Conservation (phyloP, 108 stramenopile species). For the Cyclotella choctawhatcheeana region DNA sequence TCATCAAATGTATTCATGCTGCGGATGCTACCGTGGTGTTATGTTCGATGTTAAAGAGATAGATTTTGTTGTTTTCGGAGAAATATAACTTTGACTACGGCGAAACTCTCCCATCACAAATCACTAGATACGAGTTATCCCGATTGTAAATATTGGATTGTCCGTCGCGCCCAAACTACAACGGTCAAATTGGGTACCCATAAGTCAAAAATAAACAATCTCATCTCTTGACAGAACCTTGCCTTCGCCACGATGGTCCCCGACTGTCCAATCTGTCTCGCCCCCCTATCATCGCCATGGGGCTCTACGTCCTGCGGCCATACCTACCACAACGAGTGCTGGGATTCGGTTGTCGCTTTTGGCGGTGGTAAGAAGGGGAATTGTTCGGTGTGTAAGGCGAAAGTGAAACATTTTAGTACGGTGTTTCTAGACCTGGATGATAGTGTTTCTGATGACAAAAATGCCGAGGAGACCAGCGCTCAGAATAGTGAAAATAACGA, state of each 20-base stretch:
- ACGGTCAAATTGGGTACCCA: too few relatives aligned
- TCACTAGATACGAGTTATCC: too few relatives aligned
- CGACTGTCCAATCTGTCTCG: slow-evolving; percentile 32
- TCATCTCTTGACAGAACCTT: not conserved
- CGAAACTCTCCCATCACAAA: too few relatives aligned
- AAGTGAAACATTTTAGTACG: slow-evolving; percentile 13
- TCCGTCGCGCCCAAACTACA: too few relatives aligned
- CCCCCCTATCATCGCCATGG: slow-evolving; percentile 17
- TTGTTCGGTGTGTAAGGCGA: slow-evolving; percentile 37
- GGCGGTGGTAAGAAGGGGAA: slow-evolving; percentile 1
- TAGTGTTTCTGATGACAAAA: not conserved
- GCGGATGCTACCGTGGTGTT: too few relatives aligned
- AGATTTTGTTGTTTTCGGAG: too few relatives aligned
- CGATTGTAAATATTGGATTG: too few relatives aligned
- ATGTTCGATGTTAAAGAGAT: too few relatives aligned
- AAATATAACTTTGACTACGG: too few relatives aligned
- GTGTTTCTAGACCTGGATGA: slow-evolving; percentile 46
- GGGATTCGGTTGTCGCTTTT: not conserved
- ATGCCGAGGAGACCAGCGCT: not conserved
- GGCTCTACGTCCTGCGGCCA: slow-evolving; percentile 17
- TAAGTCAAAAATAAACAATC: too few relatives aligned
- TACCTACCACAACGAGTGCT: slow-evolving; percentile 22
- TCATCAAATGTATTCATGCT: too few relatives aligned
- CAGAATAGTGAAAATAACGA: not conserved
- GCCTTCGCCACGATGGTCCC: not conserved